Percentiles rank a stretch among this genome's conserved stretches.
Evolutionary conservation across 768 basidiomycete genomes (phyloP).

Genomic region (Rhodotorula babjevae): DNA sequence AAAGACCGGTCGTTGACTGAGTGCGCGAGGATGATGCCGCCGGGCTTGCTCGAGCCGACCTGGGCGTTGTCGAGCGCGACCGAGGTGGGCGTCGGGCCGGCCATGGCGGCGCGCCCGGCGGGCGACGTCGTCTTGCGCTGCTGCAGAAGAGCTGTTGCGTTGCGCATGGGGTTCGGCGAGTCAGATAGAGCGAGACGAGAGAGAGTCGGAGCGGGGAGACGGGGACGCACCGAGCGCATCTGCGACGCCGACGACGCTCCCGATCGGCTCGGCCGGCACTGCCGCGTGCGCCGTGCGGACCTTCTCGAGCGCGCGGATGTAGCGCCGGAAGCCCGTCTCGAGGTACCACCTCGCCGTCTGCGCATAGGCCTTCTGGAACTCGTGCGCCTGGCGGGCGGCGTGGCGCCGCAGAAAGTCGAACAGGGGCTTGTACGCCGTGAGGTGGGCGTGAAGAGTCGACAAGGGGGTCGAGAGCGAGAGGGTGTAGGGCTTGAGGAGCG

Average conservation of each 20-base stretch:
- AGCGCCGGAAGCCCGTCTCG: constrained; percentile 89
- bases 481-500: constrained; percentile 74
- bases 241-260: constrained; percentile 5
- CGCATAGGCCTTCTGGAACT: constrained; percentile 81
- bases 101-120: neutral
- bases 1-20: constrained; percentile 82
- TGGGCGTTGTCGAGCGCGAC: constrained; percentile 9
- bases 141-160: constrained; percentile 10
- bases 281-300: constrained; percentile 58
- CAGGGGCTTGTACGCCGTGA: constrained; percentile 74
- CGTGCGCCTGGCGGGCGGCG: constrained; percentile 71
- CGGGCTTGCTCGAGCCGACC: neutral
- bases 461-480: constrained; percentile 82
- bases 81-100: neutral
- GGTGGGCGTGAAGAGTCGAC: constrained; percentile 81
- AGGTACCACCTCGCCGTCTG: constrained; percentile 81
- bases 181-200: too few relatives aligned
- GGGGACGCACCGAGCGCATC: constrained; percentile 15
- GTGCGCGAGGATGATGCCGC: constrained; percentile 59
- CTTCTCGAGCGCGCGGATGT: constrained; percentile 71
- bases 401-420: constrained; percentile 81
- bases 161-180: neutral
- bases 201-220: neutral
- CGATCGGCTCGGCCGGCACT: constrained; percentile 24
- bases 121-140: neutral